Evolutionary conservation across 164 flowering plant species (phyloP).

Genomic region (Vitis cinerea): DNA sequence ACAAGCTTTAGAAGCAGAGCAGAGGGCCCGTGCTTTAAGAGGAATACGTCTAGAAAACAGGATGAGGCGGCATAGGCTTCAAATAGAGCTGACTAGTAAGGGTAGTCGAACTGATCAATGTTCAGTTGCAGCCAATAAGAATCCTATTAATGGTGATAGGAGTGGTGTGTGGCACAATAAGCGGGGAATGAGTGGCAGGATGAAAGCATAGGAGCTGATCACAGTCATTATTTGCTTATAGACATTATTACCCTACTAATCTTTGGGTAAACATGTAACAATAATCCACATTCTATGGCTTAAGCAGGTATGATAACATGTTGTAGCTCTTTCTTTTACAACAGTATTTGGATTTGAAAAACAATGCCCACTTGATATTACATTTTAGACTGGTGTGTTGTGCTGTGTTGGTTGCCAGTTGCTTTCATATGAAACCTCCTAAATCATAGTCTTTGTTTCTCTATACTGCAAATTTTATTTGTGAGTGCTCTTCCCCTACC

Average conservation of each 20-base stretch:
- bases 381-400: no score
- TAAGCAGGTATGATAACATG: conserved; percentile 3
- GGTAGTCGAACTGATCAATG: conserved; percentile 54
- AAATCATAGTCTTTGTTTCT: neutral
- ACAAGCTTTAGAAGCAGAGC: conserved; percentile 71
- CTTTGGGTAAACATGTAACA: neutral
- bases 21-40: conserved; percentile 54
- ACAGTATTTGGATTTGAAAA: neutral
- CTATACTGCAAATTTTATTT: neutral
- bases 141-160: conserved; percentile 48
- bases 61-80: conserved; percentile 72
- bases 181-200: conserved; percentile 56
- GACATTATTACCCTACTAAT: neutral
- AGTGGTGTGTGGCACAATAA: conserved; percentile 52
- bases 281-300: neutral
- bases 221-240: neutral
- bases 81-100: conserved; percentile 49
- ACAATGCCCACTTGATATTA: neutral
- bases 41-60: conserved; percentile 72
- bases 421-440: neutral
- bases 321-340: neutral
- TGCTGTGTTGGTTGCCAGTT: neutral
- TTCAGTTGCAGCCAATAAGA: conserved; percentile 74
- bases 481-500: neutral
- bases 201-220: conserved; percentile 50